These are phyloP conservation scores for Paecilomyces dactylethromorphus DNA, from an alignment of 2,329 filamentous ascomycete genomes.

Conservation along the genomic window DNA sequence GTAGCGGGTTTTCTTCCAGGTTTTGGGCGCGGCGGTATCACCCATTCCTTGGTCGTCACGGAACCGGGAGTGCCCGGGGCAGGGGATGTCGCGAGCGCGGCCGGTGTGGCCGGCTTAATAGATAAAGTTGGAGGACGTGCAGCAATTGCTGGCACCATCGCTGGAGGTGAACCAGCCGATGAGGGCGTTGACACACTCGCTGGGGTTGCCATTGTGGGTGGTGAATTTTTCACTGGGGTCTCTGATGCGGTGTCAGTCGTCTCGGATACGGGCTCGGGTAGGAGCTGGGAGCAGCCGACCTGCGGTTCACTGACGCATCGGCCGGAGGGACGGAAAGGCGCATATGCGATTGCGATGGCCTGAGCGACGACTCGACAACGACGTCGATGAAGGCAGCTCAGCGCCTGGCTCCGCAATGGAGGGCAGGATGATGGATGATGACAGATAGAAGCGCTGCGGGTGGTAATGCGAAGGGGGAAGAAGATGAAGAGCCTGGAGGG, in stretches of 20 bases:
- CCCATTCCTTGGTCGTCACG: constrained; percentile 78
- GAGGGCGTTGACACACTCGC: constrained; percentile 32
- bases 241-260: constrained; percentile 14
- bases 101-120: constrained; percentile 28
- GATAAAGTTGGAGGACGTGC: constrained; percentile 23
- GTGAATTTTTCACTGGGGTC: constrained; percentile 9
- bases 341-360: constrained; percentile 24
- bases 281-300: constrained; percentile 9
- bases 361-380: background rate
- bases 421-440: background rate
- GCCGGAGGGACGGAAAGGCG: constrained; percentile 30
- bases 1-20: constrained; percentile 91
- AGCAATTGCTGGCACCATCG: constrained; percentile 21
- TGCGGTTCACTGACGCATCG: constrained; percentile 14
- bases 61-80: constrained; percentile 36
- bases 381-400: background rate
- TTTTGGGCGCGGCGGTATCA: constrained; percentile 76
- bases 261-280: constrained; percentile 11
- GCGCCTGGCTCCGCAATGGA: background rate
- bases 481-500: background rate
- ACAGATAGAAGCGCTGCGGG: background rate
- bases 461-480: background rate
- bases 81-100: constrained; percentile 26
- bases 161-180: constrained; percentile 29
- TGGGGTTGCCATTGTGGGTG: constrained; percentile 29